Evolutionary conservation across 2,329 filamentous ascomycete genomes (phyloP).

Genomic region (Fusarium nurragi): DNA sequence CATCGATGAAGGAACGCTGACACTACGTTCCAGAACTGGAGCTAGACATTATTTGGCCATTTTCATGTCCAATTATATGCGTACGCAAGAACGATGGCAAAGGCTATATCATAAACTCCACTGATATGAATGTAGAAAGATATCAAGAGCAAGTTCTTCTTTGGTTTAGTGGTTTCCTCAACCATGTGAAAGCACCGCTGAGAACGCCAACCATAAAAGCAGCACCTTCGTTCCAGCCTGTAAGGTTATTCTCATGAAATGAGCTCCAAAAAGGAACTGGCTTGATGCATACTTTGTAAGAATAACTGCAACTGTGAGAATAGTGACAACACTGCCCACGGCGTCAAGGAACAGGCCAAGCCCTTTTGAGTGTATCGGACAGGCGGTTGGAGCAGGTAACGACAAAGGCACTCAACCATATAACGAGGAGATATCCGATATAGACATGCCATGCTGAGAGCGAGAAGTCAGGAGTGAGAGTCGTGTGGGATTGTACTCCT

Average conservation of each 20-base stretch:
- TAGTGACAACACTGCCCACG: conserved; percentile 37
- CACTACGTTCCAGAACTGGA: no score
- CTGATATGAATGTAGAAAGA: conserved; percentile 41
- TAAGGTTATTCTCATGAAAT: conserved; percentile 39
- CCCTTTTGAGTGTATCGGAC: conserved; percentile 41
- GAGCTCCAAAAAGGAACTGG: conserved; percentile 39
- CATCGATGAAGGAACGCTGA: no score
- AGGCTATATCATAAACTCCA: conserved; percentile 34
- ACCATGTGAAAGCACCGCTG: conserved; percentile 44
- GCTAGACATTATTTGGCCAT: no score
- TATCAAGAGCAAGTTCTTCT: conserved; percentile 32
- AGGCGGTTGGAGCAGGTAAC: conserved; percentile 41
- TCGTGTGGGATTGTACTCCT: conserved; percentile 40
- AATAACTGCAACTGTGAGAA: conserved; percentile 37
- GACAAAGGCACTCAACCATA: conserved; percentile 32
- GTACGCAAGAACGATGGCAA: conserved; percentile 38
- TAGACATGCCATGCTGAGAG: conserved; percentile 40
- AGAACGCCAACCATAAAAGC: conserved; percentile 41
- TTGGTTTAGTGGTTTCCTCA: conserved; percentile 36
- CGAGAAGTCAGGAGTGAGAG: conserved; percentile 20
- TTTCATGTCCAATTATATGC: no score
- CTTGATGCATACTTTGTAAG: conserved; percentile 33
- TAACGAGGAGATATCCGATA: conserved; percentile 34
- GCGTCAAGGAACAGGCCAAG: conserved; percentile 38
- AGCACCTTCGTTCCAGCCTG: conserved; percentile 40